phyloP scores from a whole-genome alignment of 176 grass and related monocot species.

The Lolium rigidum region DNA sequence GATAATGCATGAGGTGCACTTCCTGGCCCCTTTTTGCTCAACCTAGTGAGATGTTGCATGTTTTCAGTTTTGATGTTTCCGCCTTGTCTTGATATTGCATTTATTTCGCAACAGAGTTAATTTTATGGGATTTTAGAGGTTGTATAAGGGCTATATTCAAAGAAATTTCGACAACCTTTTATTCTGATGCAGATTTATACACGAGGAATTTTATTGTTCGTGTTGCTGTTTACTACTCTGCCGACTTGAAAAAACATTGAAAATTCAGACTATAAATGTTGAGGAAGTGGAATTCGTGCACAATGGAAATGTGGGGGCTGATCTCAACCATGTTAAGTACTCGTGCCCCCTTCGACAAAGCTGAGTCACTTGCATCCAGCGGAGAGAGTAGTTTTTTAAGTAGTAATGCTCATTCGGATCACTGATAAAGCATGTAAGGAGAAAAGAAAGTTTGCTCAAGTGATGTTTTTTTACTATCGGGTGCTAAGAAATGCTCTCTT shows the following conservation, averaged over 20 bases:
- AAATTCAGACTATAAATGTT: too few relatives aligned
- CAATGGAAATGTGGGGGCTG: neutral
- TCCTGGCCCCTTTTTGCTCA: neutral
- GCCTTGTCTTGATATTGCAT: neutral
- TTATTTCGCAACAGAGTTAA: neutral
- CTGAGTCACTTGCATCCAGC: too few relatives aligned
- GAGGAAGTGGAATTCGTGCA: neutral
- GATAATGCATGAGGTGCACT: neutral
- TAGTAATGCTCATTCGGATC: neutral
- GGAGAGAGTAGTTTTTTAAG: neutral
- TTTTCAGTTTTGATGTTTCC: constrained; percentile 6
- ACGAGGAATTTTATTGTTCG: neutral
- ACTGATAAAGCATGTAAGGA: neutral
- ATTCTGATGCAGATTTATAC: neutral
- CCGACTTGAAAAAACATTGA: neutral
- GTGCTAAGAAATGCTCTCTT: too few relatives aligned
- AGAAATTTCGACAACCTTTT: neutral
- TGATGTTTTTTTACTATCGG: neutral
- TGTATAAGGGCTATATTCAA: neutral
- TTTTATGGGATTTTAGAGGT: neutral
- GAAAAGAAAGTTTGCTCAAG: neutral
- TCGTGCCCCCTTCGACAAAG: neutral
- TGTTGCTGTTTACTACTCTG: neutral
- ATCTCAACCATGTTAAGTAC: constrained; percentile 6
- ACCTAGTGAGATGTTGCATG: neutral